Percentiles rank a stretch among this genome's conserved stretches.
Conservation (phyloP, 148 eudicot genomes). For the Vaccinium corymbosum region DNA sequence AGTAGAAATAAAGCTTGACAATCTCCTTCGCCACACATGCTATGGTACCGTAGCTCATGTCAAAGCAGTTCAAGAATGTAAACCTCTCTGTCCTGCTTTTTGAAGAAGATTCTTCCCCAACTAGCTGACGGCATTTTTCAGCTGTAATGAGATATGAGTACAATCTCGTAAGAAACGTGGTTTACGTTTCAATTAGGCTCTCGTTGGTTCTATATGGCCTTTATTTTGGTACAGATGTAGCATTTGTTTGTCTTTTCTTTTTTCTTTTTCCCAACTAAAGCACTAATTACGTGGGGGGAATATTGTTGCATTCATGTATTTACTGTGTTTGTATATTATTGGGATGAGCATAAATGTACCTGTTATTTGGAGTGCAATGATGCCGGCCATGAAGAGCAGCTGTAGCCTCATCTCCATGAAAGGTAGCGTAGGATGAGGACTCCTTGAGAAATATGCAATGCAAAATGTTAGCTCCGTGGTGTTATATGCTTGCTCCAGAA, state of each 20-base stretch:
- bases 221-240: not conserved
- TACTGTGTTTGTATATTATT: not conserved
- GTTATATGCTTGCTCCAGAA: not conserved
- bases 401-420: constrained; percentile 10
- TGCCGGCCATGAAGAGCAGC: constrained; percentile 20
- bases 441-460: not conserved
- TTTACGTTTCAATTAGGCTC: not conserved
- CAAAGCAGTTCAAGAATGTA: constrained; percentile 42
- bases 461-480: not conserved
- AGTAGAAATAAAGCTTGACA: constrained; percentile 37
- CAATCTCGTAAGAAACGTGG: not conserved
- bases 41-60: constrained; percentile 42
- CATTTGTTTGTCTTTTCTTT: too few relatives aligned
- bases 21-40: constrained; percentile 44
- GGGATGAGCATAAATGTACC: constrained; percentile 9
- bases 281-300: not conserved
- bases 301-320: too few relatives aligned
- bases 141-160: constrained; percentile 26
- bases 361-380: constrained; percentile 26
- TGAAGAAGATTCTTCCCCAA: constrained; percentile 38
- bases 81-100: constrained; percentile 40
- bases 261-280: not conserved
- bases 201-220: not conserved
- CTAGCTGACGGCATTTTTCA: constrained; percentile 38
- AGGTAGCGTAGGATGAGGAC: not conserved